phyloP scores from a whole-genome alignment of 192 early-diverging fungal genomes.

The Spizellomyces sp. region DNA sequence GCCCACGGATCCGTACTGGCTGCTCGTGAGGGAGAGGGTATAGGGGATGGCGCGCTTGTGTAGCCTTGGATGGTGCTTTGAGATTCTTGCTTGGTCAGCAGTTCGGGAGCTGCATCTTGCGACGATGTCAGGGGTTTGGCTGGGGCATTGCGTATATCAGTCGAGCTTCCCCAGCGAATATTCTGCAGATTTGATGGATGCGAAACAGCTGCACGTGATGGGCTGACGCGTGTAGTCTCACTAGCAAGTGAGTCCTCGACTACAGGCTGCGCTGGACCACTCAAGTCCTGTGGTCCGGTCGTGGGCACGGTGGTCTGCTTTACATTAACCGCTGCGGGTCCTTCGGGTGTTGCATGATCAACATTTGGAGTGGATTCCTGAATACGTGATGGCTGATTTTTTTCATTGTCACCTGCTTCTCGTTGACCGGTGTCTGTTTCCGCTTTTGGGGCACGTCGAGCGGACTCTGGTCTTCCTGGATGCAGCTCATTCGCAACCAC shows the following conservation, averaged over 20 bases:
- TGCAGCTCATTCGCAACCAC: conserved; percentile 1
- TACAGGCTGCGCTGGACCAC: not conserved
- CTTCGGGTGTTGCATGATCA: too few relatives aligned
- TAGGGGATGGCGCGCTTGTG: not conserved
- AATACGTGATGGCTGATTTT: too few relatives aligned
- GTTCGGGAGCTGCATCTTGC: too few relatives aligned
- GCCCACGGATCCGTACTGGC: not conserved
- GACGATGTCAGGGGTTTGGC: not conserved
- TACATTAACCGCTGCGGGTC: too few relatives aligned
- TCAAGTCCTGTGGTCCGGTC: not conserved
- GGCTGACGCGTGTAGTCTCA: not conserved
- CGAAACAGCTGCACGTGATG: not conserved
- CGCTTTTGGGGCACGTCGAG: not conserved
- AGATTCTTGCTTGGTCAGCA: too few relatives aligned
- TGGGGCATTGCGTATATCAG: conserved; percentile 22
- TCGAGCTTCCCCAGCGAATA: conserved; percentile 26
- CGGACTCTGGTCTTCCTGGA: not conserved
- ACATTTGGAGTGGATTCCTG: too few relatives aligned
- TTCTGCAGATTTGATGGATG: not conserved
- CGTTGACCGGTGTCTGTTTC: too few relatives aligned
- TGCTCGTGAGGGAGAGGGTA: not conserved
- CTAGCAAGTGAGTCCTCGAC: not conserved
- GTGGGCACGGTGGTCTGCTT: not conserved
- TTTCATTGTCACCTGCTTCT: too few relatives aligned
- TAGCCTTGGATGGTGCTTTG: too few relatives aligned